Base-by-base conservation (phyloP, 352 stramenopile species). In the Globisporangium carolinianum region DNA sequence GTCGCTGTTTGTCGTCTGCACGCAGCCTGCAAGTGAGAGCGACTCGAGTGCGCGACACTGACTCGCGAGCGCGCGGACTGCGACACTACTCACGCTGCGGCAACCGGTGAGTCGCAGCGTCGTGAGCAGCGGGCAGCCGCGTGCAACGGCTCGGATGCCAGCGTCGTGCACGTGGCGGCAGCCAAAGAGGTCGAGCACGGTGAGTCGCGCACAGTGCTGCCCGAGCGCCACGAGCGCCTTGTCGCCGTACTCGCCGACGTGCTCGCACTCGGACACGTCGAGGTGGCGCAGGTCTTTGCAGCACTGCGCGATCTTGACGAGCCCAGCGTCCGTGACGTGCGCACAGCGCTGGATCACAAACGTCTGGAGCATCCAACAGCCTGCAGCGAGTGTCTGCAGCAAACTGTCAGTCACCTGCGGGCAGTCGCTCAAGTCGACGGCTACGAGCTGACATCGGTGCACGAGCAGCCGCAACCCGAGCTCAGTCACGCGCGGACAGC, bases 231-330 rank as follows among this genome's bases (percentile, higher is more conserved):
- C 64, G 7, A 98, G 69, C 35, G 86, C 89, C 62, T 95, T 91
- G 74, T 98, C 92, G 0, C 93, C 92, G 62, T 94, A 98, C 65
- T 98, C 89, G 39, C 89, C 89, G 0, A 97, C 75, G 41, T 77
- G 79, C 47, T 85, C 75, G 53, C 88, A 97, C 55, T 91, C 77
- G 15, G 83, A 90, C 18, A 97, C 80, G 62, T 97, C 89, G 4
- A 97, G 60, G 53, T 89, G 69, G 9, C 69, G 76, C 47, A 97
- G 62, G 3, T 85, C 61, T 41, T 87, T 86, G 60, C 87, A 97
- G 57, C 84, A 91, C 57, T 91, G 83, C 1, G 89, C 88, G n/a
- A 97, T 66, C 62, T 91, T 91, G 55, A 91, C 85, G 47, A 97
- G 71, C 0, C 88, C 89, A 0, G 80, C 75, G 72, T 97, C 89